Conservation (phyloP, 495 filamentous ascomycete genomes). For the Poronia punctata region DNA sequence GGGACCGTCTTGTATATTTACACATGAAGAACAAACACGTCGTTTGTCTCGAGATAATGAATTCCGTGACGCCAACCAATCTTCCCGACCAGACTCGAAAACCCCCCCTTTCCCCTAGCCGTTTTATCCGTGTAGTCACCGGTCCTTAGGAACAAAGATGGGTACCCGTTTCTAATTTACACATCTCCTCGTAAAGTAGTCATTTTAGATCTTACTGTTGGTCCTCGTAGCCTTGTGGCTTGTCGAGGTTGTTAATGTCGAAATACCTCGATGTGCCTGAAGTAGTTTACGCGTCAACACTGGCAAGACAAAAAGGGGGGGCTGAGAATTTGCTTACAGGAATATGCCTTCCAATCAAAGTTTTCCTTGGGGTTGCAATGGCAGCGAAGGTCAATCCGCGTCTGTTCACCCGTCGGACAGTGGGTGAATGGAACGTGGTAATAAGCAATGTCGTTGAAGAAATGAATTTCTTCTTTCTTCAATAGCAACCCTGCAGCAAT, state of each 20-base stretch:
- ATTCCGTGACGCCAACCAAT: constrained; percentile 24
- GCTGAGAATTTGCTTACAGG: constrained; percentile 55
- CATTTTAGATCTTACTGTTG: constrained; percentile 32
- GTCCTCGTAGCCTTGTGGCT: constrained; percentile 75
- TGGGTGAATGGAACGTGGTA: constrained; percentile 99
- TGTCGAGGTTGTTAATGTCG: constrained; percentile 67
- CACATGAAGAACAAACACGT: constrained; percentile 23
- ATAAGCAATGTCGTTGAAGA: constrained; percentile 98
- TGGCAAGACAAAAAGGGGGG: neutral
- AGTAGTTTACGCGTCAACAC: constrained; percentile 2
- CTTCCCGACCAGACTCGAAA: constrained; percentile 16
- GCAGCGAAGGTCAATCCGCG: constrained; percentile 73
- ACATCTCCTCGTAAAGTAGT: constrained; percentile 7
- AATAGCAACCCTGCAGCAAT: constrained; percentile 83
- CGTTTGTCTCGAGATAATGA: constrained; percentile 20
- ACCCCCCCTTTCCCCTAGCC: constrained; percentile 20
- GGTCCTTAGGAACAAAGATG: constrained; percentile 19
- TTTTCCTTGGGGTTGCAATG: constrained; percentile 93
- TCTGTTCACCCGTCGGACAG: constrained; percentile 83
- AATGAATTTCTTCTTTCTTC: constrained; percentile 88
- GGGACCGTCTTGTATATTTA: constrained; percentile 25
- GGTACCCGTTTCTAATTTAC: constrained; percentile 16
- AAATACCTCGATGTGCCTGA: constrained; percentile 75
- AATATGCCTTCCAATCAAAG: constrained; percentile 98
- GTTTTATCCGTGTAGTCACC: constrained; percentile 20